phyloP scores from a whole-genome alignment of 192 early-diverging fungal species.

The Lobulomyces angularis region DNA sequence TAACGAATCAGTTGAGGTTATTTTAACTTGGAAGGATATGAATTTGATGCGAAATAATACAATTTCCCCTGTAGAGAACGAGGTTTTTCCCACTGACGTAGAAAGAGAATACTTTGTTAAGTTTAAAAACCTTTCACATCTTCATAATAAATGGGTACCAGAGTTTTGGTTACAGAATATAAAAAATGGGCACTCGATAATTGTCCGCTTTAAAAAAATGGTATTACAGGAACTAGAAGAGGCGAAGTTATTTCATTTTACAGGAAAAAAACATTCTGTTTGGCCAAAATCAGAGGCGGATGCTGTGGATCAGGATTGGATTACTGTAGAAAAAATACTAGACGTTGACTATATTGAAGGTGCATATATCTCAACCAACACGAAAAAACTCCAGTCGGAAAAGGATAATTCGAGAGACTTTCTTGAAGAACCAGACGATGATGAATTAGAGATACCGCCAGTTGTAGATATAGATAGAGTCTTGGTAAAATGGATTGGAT shows the following conservation, averaged over 20 bases:
- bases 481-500: slow-evolving; percentile 53
- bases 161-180: slow-evolving; percentile 21
- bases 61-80: not conserved
- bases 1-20: slow-evolving; percentile 11
- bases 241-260: not conserved
- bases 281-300: slow-evolving; percentile 18
- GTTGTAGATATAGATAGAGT: slow-evolving; percentile 33
- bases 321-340: slow-evolving; percentile 21
- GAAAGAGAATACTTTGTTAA: slow-evolving; percentile 30
- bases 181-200: slow-evolving; percentile 6
- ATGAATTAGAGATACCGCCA: slow-evolving; percentile 8
- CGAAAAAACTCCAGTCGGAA: too few species aligned
- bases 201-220: slow-evolving; percentile 12
- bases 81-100: not conserved
- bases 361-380: too few species aligned
- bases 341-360: slow-evolving; percentile 18
- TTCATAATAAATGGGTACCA: slow-evolving; percentile 28
- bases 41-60: not conserved
- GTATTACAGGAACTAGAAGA: slow-evolving; percentile 1
- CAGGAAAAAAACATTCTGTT: too few species aligned
- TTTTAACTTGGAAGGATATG: slow-evolving; percentile 20
- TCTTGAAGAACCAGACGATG: not conserved
- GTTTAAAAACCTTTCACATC: slow-evolving; percentile 17
- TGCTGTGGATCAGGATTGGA: slow-evolving; percentile 11
- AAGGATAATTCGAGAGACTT: too few species aligned